Base-by-base conservation (phyloP, 2,329 filamentous ascomycete species). In the Ophiocordyceps camponoti-saundersi region DNA sequence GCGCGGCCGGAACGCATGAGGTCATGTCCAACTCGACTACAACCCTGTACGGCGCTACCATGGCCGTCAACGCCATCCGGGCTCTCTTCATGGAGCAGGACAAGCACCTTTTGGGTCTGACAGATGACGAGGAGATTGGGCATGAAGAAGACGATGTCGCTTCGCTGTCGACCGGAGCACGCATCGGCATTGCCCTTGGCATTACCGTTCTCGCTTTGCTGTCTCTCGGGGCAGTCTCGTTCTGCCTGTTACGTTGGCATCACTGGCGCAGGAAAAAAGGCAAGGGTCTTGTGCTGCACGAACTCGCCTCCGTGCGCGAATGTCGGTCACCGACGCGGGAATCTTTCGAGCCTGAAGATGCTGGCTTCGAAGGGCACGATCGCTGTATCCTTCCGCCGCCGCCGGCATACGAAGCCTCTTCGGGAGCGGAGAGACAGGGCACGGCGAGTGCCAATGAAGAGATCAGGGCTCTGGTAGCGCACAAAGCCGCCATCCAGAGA, bases 81-180 rank as follows among this genome's bases (percentile, higher is more conserved):
- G 63, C 62, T 3, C 55, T 64, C n/a, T 66, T 64, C 48, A 57
- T 58, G 42, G 59, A 61, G n/a, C 52, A 52, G 8, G 63, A 67
- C 48, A 62, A 61, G 44, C 55, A 55, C 29, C 50, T 52, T 12
- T 53, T 66, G 5, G 61, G 62, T 11, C 48, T 65, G 1, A 56
- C 59, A 4, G 59, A 64, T 32, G 57, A 63, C 21, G 55, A 59
- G 15, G 56, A 61, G 4, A 58, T 60, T 20, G 34, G 48, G 10
- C 40, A 42, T 13, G 50, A 55, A 3, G 48, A 49, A 8, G 50
- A 55, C 3, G 44, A 48, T 23, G 41, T 53, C 6, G 26, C 44
- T 12, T 44, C 50, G 3, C 41, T 64, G n/a, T 56, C 61, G 11
- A 42, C 60, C 18, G 53, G 56, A 11, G 60, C 59, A 16, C 56